Conservation (phyloP, 2,329 filamentous ascomycete species). For the Magnaporthiopsis incrustans region DNA sequence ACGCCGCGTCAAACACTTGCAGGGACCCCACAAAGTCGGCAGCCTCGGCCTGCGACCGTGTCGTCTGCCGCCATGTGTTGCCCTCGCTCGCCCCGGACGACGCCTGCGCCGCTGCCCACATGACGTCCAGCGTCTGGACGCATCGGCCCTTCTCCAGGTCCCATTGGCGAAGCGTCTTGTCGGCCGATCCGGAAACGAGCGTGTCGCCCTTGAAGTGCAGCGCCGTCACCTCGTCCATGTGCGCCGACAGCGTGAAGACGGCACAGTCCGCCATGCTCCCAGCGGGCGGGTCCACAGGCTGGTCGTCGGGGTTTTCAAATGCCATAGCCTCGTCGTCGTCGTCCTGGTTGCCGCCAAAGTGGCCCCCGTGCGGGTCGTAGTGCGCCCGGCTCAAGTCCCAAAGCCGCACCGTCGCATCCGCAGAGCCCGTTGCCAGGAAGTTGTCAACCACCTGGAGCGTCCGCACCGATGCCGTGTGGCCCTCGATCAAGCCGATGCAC, state of each 20-base stretch:
- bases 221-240: slow-evolving; percentile 91
- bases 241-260: slow-evolving; percentile 79
- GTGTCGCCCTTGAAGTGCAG: slow-evolving; percentile 84
- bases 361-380: slow-evolving; percentile 60
- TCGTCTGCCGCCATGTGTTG: slow-evolving; percentile 65
- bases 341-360: slow-evolving; percentile 51
- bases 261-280: slow-evolving; percentile 85
- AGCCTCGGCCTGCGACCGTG: slow-evolving; percentile 61
- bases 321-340: slow-evolving; percentile 61
- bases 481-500: slow-evolving; percentile 86
- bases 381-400: slow-evolving; percentile 91
- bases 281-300: slow-evolving; percentile 59
- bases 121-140: slow-evolving; percentile 92
- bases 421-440: slow-evolving; percentile 85
- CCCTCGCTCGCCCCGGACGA: slow-evolving; percentile 52
- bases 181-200: slow-evolving; percentile 88
- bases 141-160: slow-evolving; percentile 95
- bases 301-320: slow-evolving; percentile 63
- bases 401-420: slow-evolving; percentile 87
- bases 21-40: slow-evolving; percentile 92
- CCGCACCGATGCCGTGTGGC: slow-evolving; percentile 88
- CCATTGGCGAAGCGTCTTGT: slow-evolving; percentile 97
- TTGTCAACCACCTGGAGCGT: slow-evolving; percentile 93
- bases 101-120: slow-evolving; percentile 94
- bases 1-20: slow-evolving; percentile 90